Conservation (phyloP, 805 yeast species). For the Tetrapisispora fleetii region DNA sequence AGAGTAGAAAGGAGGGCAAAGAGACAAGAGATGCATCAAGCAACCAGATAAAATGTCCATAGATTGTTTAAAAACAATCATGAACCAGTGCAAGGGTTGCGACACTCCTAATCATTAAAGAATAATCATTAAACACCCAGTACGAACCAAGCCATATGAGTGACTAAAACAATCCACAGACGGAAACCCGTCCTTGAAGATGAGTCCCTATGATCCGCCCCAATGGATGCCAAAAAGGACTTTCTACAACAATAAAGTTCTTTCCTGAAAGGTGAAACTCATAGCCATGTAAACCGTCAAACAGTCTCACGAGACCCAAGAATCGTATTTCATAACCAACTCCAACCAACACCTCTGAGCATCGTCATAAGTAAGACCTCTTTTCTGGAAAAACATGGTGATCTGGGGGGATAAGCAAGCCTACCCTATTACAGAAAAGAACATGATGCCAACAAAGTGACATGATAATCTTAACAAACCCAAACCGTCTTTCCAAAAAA, state of each 20-base stretch:
- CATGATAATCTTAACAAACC: constrained; percentile 3
- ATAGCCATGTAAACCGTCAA: not conserved
- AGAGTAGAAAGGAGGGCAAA: constrained; percentile 11
- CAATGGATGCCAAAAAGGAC: not conserved
- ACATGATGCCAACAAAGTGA: not conserved
- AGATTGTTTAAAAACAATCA: not conserved
- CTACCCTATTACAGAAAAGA: constrained; percentile 21
- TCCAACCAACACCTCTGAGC: not conserved
- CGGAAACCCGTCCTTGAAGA: constrained; percentile 5
- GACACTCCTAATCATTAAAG: constrained; percentile 20
- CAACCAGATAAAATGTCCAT: constrained; percentile 8
- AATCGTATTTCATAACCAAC: not conserved
- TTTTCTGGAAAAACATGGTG: not conserved
- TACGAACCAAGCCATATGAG: not conserved
- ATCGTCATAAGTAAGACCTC: not conserved
- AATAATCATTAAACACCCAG: constrained; percentile 7
- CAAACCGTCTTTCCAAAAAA: not conserved
- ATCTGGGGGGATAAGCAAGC: constrained; percentile 27
- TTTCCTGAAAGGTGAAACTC: not conserved
- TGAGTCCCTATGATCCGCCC: not conserved
- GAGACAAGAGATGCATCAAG: constrained; percentile 25
- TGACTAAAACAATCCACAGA: constrained; percentile 5
- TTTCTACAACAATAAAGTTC: constrained; percentile 2
- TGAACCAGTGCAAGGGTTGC: constrained; percentile 21
- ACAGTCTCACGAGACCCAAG: not conserved